phyloP scores from a whole-genome alignment of 2,329 filamentous ascomycete species.

The Pyrenochaeta sp. region DNA sequence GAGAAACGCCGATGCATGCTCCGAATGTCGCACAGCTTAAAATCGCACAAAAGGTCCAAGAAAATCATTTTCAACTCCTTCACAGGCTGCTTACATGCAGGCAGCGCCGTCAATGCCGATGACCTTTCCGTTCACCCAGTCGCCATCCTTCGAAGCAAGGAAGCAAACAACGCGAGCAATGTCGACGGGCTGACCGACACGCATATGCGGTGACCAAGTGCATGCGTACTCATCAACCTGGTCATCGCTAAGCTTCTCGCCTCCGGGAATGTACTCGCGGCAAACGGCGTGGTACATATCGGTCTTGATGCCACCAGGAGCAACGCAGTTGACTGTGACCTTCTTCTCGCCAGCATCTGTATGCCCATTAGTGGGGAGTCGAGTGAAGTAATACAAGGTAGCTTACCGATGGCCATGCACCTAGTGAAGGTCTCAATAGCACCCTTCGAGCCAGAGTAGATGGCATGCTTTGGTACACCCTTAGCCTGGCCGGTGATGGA shows the following conservation, averaged over 20 bases:
- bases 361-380: slow-evolving; percentile 19
- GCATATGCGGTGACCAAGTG: slow-evolving; percentile 70
- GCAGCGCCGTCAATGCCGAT: slow-evolving; percentile 58
- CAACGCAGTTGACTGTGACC: slow-evolving; percentile 69
- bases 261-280: slow-evolving; percentile 69
- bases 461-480: slow-evolving; percentile 63
- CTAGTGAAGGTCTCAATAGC: slow-evolving; percentile 64
- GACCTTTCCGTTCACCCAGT: slow-evolving; percentile 65
- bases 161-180: slow-evolving; percentile 72
- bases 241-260: slow-evolving; percentile 64
- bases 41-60: slow-evolving; percentile 16
- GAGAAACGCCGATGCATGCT: slow-evolving; percentile 28
- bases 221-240: slow-evolving; percentile 70
- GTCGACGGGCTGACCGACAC: slow-evolving; percentile 73
- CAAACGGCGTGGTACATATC: slow-evolving; percentile 70
- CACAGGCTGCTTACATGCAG: slow-evolving; percentile 47
- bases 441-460: slow-evolving; percentile 64
- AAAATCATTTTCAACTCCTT: slow-evolving; percentile 6
- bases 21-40: slow-evolving; percentile 12
- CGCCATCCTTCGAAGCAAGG: slow-evolving; percentile 65
- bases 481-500: slow-evolving; percentile 66
- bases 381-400: background rate
- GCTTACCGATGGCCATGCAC: slow-evolving; percentile 61
- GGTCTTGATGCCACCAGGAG: slow-evolving; percentile 64
- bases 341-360: slow-evolving; percentile 63